phyloP scores from a whole-genome alignment of 495 filamentous ascomycete species.

The Apodospora peruviana region DNA sequence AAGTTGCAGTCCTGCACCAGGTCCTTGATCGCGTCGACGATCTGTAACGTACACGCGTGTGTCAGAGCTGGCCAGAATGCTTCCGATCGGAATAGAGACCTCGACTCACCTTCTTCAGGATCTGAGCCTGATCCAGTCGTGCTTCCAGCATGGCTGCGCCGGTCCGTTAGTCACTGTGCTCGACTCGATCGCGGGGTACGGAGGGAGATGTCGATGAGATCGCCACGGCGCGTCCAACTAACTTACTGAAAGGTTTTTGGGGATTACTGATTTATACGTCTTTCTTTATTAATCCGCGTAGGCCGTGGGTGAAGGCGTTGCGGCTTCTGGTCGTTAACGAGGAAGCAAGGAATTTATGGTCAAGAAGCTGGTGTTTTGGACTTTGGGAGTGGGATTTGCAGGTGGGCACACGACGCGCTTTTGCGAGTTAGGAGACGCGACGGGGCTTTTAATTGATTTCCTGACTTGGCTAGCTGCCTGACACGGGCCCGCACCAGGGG shows the following conservation, averaged over 20 bases:
- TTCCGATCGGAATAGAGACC: too few relatives aligned
- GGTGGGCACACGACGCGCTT: constrained; percentile 16
- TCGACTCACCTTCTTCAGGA: constrained; percentile 91
- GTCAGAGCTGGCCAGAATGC: too few relatives aligned
- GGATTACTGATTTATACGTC: neutral
- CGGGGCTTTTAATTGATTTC: constrained; percentile 23
- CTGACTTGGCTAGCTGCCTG: constrained; percentile 7
- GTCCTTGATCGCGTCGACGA: constrained; percentile 98
- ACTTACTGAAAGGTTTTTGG: constrained; percentile 1
- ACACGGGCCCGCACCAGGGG: too few relatives aligned
- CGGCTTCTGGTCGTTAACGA: neutral
- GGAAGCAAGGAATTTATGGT: neutral
- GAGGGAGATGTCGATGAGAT: neutral
- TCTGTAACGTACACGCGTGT: constrained; percentile 42
- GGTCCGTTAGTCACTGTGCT: constrained; percentile 7
- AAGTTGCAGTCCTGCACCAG: constrained; percentile 99
- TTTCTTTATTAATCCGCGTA: neutral
- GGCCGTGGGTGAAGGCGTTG: neutral
- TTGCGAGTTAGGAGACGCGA: constrained; percentile 14
- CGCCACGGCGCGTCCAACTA: neutral
- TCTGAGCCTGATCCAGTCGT: constrained; percentile 85
- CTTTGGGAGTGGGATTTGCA: constrained; percentile 7
- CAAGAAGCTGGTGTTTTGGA: neutral
- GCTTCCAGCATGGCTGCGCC: constrained; percentile 75
- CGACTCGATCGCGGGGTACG: neutral